A percentile compares a stretch with the other conserved stretches of the same genome.
phyloP scores from a whole-genome alignment of 805 yeast genomes.

The Priceomyces fermenticarens region DNA sequence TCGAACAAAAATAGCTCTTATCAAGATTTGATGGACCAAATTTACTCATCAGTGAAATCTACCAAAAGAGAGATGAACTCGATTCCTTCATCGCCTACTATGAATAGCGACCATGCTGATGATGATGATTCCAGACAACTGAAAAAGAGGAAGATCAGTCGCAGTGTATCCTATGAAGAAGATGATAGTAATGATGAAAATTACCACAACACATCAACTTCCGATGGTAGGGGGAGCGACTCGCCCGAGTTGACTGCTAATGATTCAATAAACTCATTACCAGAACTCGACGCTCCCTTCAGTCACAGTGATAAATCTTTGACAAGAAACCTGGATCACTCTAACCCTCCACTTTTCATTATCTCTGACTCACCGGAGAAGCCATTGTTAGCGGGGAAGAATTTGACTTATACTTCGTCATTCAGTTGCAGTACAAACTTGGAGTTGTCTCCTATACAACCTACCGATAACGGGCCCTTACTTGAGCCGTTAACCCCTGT shows the following conservation, averaged over 20 bases:
- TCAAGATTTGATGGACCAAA: constrained; percentile 44
- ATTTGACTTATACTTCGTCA: constrained; percentile 56
- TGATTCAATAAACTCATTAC: constrained; percentile 5
- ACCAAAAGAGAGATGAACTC: constrained; percentile 17
- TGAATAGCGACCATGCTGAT: constrained; percentile 8
- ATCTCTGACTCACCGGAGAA: constrained; percentile 37
- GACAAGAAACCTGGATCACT: constrained; percentile 6
- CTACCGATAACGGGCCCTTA: constrained; percentile 61
- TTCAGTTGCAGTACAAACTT: constrained; percentile 65
- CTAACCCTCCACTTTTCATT: constrained; percentile 18
- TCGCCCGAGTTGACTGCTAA: constrained; percentile 1
- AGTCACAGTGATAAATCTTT: constrained; percentile 4
- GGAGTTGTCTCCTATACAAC: constrained; percentile 59
- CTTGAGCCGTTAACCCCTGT: constrained; percentile 65
- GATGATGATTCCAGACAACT: constrained; percentile 4
- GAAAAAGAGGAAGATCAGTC: constrained; percentile 8
- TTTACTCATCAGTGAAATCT: constrained; percentile 13
- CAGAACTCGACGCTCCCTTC: constrained; percentile 11
- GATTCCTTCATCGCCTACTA: constrained; percentile 32
- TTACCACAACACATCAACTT: constrained; percentile 5
- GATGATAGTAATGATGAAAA: constrained; percentile 17
- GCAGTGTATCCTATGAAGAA: constrained; percentile 8
- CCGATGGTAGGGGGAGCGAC: constrained; percentile 9
- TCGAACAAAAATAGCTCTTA: constrained; percentile 43
- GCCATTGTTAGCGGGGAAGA: constrained; percentile 39